Conservation (phyloP, 257 asterid genomes). For the Solanum neorickii region DNA sequence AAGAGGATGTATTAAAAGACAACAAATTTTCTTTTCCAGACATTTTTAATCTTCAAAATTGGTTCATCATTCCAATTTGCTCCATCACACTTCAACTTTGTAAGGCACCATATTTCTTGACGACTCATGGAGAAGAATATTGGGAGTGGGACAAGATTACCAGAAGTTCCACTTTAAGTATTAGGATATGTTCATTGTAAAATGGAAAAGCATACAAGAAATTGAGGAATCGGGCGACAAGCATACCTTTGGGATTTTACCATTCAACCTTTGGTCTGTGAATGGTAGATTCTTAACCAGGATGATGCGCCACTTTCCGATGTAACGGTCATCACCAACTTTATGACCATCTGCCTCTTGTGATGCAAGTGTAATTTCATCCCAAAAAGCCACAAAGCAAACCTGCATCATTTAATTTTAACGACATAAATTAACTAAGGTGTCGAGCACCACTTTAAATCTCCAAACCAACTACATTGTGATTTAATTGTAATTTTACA, state of each 20-base stretch:
- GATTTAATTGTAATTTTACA: background rate
- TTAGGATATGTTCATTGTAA: background rate
- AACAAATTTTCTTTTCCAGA: background rate
- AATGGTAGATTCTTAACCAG: conserved; percentile 68
- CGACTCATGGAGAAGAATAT: background rate
- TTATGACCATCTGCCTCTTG: conserved; percentile 70
- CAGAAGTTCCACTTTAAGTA: background rate
- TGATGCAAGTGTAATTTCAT: conserved; percentile 69
- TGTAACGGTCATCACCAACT: conserved; percentile 48
- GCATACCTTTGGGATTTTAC: conserved; percentile 96
- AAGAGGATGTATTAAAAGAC: background rate
- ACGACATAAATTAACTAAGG: background rate
- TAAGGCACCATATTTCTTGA: background rate
- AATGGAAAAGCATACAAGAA: background rate
- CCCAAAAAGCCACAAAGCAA: conserved; percentile 98
- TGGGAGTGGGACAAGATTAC: background rate
- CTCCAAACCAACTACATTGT: background rate
- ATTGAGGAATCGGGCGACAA: background rate
- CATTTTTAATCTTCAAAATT: background rate
- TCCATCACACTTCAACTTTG: background rate
- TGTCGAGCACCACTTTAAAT: background rate
- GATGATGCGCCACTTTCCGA: conserved; percentile 86
- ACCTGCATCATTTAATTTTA: conserved; percentile 36
- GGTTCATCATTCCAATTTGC: background rate
- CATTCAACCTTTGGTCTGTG: conserved; percentile 77